Evolutionary conservation across 495 filamentous ascomycete species (phyloP).

Genomic region (Hypoxylon subgilvum): DNA sequence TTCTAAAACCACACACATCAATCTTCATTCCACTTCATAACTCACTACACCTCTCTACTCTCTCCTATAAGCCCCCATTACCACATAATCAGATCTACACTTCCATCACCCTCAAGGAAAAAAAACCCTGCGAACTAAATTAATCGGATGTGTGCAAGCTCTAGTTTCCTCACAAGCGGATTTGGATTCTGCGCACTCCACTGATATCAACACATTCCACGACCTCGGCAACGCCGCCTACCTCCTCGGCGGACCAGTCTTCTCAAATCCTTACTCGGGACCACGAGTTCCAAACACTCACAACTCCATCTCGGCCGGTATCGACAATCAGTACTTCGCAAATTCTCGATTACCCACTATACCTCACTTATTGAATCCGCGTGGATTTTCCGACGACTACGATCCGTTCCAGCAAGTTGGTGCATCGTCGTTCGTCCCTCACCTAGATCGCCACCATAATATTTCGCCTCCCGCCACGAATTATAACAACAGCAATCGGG

Average conservation of each 20-base stretch:
- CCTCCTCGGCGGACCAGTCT: conserved; percentile 3
- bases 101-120: not conserved
- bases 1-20: not conserved
- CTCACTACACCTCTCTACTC: not conserved
- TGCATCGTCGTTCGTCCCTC: not conserved
- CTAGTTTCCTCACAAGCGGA: conserved; percentile 26
- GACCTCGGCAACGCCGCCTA: not conserved
- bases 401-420: not conserved
- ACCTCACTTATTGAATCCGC: conserved; percentile 2
- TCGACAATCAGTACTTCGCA: not conserved
- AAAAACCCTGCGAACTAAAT: conserved; percentile 16
- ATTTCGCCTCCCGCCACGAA: not conserved
- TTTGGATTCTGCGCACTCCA: conserved; percentile 7
- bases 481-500: conserved; percentile 1
- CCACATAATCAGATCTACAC: not conserved
- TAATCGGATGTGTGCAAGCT: conserved; percentile 16
- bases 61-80: not conserved
- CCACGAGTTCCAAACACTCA: not conserved
- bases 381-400: not conserved
- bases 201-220: conserved; percentile 4
- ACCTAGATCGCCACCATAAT: not conserved
- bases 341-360: conserved; percentile 14
- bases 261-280: not conserved
- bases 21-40: not conserved
- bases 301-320: not conserved